Evolutionary conservation across 768 basidiomycete genomes (phyloP).

Genomic region (Tylopilus intermedius): DNA sequence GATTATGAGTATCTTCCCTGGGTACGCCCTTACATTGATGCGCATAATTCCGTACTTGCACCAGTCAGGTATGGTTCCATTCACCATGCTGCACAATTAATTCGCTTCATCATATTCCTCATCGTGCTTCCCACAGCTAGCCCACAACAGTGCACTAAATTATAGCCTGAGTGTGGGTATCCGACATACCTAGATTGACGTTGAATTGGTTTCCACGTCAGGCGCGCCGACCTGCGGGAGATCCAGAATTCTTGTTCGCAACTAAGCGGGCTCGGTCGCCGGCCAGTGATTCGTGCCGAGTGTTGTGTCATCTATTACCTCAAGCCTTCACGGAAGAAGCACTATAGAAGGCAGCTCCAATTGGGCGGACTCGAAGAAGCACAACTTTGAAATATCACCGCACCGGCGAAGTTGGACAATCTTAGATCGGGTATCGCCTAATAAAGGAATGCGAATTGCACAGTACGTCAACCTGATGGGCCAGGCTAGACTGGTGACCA

Average conservation of each 20-base stretch:
- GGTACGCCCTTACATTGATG: neutral
- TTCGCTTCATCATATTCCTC: too few species aligned
- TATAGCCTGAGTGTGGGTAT: too few species aligned
- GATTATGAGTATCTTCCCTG: neutral
- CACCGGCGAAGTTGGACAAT: neutral
- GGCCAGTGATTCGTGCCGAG: neutral
- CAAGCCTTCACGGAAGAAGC: neutral
- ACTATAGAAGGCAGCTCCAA: neutral
- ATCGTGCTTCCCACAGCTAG: too few species aligned
- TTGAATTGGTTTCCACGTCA: neutral
- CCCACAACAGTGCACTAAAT: too few species aligned
- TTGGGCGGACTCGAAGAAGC: neutral
- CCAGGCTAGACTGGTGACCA: too few species aligned
- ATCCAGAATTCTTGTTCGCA: neutral
- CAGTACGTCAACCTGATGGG: too few species aligned
- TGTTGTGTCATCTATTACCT: neutral
- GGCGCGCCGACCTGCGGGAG: neutral
- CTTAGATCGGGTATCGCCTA: neutral
- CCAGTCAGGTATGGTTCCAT: neutral
- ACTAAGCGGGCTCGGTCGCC: neutral
- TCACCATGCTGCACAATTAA: neutral
- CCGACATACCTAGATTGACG: too few species aligned
- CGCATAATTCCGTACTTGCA: neutral
- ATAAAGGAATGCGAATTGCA: neutral
- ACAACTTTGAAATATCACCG: neutral